Evolutionary conservation across 164 flowering plant genomes (phyloP).

Genomic region (Dillenia turbinata): DNA sequence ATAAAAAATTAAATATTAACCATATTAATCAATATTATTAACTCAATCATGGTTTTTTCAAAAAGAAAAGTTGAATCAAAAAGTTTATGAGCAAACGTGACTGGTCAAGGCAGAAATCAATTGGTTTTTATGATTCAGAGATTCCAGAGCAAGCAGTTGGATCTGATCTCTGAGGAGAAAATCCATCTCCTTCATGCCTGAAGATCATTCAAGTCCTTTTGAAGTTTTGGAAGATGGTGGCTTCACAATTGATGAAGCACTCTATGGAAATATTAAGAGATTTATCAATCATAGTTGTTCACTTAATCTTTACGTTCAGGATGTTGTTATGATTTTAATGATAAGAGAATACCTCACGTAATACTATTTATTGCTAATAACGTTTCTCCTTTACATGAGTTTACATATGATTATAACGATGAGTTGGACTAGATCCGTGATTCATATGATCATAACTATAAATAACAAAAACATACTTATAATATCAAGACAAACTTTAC

Average conservation of each 20-base stretch:
- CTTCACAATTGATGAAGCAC: too few relatives aligned
- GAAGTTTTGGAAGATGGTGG: too few relatives aligned
- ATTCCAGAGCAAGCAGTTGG: slow-evolving; percentile 16
- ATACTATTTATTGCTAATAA: slow-evolving; percentile 89
- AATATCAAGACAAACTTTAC: too few relatives aligned
- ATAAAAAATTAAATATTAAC: too few relatives aligned
- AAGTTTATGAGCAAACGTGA: slow-evolving; percentile 5
- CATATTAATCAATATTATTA: too few relatives aligned
- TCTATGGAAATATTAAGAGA: too few relatives aligned
- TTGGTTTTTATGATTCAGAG: slow-evolving; percentile 11
- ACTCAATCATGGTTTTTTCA: slow-evolving; percentile 4
- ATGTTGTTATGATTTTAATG: slow-evolving; percentile 84
- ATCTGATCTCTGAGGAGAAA: slow-evolving; percentile 6
- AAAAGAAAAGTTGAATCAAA: slow-evolving; percentile 8
- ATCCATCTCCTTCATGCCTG: too few relatives aligned
- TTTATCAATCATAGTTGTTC: too few relatives aligned
- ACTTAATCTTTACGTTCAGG: slow-evolving; percentile 86
- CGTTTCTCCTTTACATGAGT: slow-evolving; percentile 79
- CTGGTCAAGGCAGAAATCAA: slow-evolving; percentile 5
- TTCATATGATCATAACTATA: slow-evolving; percentile 57
- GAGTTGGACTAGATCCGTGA: slow-evolving; percentile 58
- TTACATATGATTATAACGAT: slow-evolving; percentile 82
- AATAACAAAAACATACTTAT: too few relatives aligned
- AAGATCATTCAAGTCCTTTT: too few relatives aligned
- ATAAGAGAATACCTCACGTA: slow-evolving; percentile 74